A percentile compares a stretch with the other conserved stretches of the same genome.
Evolutionary conservation across 1,139 yeast species (phyloP).

Genomic region (Taphrina pruni): DNA sequence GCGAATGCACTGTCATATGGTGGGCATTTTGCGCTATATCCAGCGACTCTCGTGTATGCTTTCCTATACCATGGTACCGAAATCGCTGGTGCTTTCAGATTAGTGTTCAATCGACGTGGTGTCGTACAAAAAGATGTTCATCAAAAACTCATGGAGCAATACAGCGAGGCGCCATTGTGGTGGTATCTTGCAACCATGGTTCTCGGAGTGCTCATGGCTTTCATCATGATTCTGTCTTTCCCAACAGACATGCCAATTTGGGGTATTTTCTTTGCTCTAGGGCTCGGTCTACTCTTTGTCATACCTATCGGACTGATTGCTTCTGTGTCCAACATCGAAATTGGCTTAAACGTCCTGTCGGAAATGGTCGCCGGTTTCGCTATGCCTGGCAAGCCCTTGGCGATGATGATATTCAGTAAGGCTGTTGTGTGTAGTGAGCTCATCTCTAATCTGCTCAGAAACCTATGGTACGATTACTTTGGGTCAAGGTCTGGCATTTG

Average conservation of each 20-base stretch:
- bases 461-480: constrained; percentile 64
- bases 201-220: constrained; percentile 59
- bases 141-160: constrained; percentile 25
- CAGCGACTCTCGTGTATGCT: constrained; percentile 62
- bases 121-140: constrained; percentile 26
- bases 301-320: constrained; percentile 45
- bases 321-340: constrained; percentile 58
- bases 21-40: constrained; percentile 65
- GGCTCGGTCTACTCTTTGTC: constrained; percentile 49
- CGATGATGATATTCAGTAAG: constrained; percentile 61
- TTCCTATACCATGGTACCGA: constrained; percentile 63
- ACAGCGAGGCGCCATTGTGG: constrained; percentile 63
- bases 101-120: constrained; percentile 8
- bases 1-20: constrained; percentile 67
- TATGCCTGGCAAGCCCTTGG: constrained; percentile 66
- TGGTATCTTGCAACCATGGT: constrained; percentile 62
- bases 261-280: constrained; percentile 57
- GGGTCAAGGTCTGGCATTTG: constrained; percentile 63
- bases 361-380: constrained; percentile 67
- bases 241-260: constrained; percentile 51
- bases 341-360: constrained; percentile 68
- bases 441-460: neutral
- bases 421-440: constrained; percentile 46
- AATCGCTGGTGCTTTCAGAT: constrained; percentile 54
- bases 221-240: constrained; percentile 58